A percentile compares a stretch with the other conserved stretches of the same genome.
phyloP scores from a whole-genome alignment of 257 asterid genomes.

The Thymus quinquecostatus region DNA sequence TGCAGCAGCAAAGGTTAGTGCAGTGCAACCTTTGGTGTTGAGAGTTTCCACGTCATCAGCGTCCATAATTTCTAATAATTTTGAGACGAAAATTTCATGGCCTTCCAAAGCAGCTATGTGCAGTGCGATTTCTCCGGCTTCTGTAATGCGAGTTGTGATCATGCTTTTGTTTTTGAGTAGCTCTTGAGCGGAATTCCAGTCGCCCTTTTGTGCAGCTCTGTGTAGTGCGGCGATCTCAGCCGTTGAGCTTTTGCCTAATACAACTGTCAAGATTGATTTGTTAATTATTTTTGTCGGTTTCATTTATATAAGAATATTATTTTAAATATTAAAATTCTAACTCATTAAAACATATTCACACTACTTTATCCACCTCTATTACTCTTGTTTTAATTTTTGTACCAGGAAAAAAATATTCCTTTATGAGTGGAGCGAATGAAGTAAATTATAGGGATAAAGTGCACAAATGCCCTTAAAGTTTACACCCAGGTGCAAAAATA shows the following conservation, averaged over 20 bases:
- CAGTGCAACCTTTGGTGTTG: conserved; percentile 35
- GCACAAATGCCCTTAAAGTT: too few relatives aligned
- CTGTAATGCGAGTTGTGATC: conserved; percentile 30
- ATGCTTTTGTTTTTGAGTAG: neutral
- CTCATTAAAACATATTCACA: too few relatives aligned
- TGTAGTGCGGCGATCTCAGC: conserved; percentile 17
- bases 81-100: conserved; percentile 17
- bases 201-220: conserved; percentile 41
- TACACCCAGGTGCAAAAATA: too few relatives aligned
- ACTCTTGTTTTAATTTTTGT: too few relatives aligned
- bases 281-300: too few relatives aligned
- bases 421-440: too few relatives aligned
- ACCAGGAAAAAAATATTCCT: too few relatives aligned
- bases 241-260: conserved; percentile 4
- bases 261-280: too few relatives aligned
- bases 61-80: conserved; percentile 19
- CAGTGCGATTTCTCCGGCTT: conserved; percentile 40
- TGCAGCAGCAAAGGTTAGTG: conserved; percentile 46
- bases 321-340: too few relatives aligned
- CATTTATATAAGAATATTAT: too few relatives aligned
- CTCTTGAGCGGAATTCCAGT: conserved; percentile 29
- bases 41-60: conserved; percentile 11
- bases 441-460: too few relatives aligned
- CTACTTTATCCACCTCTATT: too few relatives aligned
- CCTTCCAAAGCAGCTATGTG: conserved; percentile 41